Base-by-base conservation (phyloP, 2,329 filamentous ascomycete genomes). In the Cladosporium sp. region DNA sequence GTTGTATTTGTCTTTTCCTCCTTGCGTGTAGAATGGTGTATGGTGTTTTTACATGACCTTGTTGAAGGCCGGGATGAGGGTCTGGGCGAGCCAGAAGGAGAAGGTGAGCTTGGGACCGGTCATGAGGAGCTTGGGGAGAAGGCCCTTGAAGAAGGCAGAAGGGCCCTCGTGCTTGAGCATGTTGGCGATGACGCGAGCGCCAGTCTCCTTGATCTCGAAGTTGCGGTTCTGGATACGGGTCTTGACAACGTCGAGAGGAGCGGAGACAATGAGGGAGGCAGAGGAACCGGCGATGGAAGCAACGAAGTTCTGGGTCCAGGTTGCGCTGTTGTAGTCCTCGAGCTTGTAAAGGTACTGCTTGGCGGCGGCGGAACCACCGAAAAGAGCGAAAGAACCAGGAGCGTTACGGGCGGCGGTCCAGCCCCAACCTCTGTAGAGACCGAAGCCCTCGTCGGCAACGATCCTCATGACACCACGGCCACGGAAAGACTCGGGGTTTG, bases 61-160 rank as follows among this genome's bases (percentile, higher is more conserved):
- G 75, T 87, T 91, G 79, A 98, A 98, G 46, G 93, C 90, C 60
- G 95, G 95, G 76, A 99, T 99, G 74, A 99, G 84, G 32, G 95
- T 98, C 85, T 99, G 95, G 65, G 95, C 95, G 76, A 99, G 88
- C 95, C 95, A 99, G 89, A 99, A 99, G 67, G 93, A 97, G 85
- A 99, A 99, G 69, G 98, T 95, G 67, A 99, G 86, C 87, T 99
- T 99, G 69, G 95, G 95, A 26, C 95, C 96, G 18, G 95, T 99
- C 95, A 99, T 99, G 75, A 99, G 86, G 70, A 99, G 88, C 90
- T 99, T 99, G 68, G 95, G 95, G 58, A 93, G 91, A 70, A 99
- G 82, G 51, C 95, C 95, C 88, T 99, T 99, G 88, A 99, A 99
- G 87, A 99, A 98, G 74, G 90, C 89, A 18, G 85, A 83, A 66